Percentiles rank a stretch among this genome's conserved stretches.
These are phyloP conservation scores for Chaetomium olivaceum DNA, from an alignment of 2,329 filamentous ascomycete genomes.

Conservation along the genomic window DNA sequence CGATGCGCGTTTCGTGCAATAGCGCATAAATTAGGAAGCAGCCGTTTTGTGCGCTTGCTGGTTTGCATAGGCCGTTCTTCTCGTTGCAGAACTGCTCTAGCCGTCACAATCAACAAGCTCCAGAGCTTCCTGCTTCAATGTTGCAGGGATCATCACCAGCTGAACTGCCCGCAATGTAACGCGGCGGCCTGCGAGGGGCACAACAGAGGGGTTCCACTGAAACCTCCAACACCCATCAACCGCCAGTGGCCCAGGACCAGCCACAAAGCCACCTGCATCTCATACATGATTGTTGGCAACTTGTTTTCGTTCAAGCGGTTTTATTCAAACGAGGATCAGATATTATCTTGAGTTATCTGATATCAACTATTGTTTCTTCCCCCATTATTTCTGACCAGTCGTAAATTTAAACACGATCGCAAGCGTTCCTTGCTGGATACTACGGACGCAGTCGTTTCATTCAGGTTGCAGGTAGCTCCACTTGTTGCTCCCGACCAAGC, in stretches of 20 bases:
- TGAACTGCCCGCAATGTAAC: not conserved
- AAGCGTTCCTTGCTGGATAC: not conserved
- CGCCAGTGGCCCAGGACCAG: not conserved
- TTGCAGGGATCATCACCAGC: not conserved
- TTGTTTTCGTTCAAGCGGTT: too few species aligned
- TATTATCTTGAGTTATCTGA: not conserved
- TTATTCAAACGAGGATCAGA: not conserved
- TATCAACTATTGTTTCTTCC: not conserved
- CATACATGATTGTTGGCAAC: not conserved
- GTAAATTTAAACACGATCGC: not conserved
- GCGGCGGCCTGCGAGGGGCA: not conserved
- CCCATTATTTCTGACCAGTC: too few species aligned
- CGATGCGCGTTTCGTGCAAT: not conserved
- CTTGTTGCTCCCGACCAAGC: too few species aligned
- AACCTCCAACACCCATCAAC: not conserved
- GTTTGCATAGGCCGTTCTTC: not conserved
- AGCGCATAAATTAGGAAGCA: not conserved
- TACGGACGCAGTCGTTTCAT: not conserved
- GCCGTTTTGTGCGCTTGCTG: not conserved
- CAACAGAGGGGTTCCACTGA: not conserved
- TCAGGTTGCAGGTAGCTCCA: not conserved
- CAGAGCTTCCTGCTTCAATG: not conserved
- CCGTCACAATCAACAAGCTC: not conserved
- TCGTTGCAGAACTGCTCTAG: not conserved
- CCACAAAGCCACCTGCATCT: not conserved